A percentile compares a stretch with the other conserved stretches of the same genome.
Evolutionary conservation across 2,329 filamentous ascomycete species (phyloP).

Genomic region (Colletotrichum lini): DNA sequence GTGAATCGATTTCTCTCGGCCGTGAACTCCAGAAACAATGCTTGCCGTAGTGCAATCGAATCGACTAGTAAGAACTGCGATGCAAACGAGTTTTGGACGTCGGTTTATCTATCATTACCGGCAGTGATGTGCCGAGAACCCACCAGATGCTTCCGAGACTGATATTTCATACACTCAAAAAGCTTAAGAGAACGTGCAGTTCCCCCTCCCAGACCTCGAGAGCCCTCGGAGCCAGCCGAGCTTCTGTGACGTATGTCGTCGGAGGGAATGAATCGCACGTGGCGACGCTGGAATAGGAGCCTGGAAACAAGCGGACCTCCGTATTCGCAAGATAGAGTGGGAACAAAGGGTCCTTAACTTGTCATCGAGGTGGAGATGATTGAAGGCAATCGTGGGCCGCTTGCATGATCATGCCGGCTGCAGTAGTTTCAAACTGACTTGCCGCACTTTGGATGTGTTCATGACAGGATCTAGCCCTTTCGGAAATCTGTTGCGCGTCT

Average conservation of each 20-base stretch:
- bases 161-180: not conserved
- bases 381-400: not conserved
- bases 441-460: constrained; percentile 27
- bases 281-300: not conserved
- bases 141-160: too few relatives aligned
- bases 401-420: constrained; percentile 24
- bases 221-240: not conserved
- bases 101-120: not conserved
- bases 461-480: not conserved
- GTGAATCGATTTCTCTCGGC: not conserved
- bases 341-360: constrained; percentile 1
- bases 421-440: constrained; percentile 30
- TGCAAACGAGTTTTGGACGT: not conserved
- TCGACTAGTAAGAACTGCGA: too few relatives aligned
- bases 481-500: constrained; percentile 3
- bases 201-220: not conserved
- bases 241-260: constrained; percentile 25
- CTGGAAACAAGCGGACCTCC: not conserved
- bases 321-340: constrained; percentile 10
- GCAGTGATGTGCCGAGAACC: not conserved
- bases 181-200: not conserved
- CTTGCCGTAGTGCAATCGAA: not conserved
- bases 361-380: not conserved
- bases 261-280: constrained; percentile 4
- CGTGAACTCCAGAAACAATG: not conserved